phyloP scores from a whole-genome alignment of 305 asterid genomes.

The Solanum chacoense region DNA sequence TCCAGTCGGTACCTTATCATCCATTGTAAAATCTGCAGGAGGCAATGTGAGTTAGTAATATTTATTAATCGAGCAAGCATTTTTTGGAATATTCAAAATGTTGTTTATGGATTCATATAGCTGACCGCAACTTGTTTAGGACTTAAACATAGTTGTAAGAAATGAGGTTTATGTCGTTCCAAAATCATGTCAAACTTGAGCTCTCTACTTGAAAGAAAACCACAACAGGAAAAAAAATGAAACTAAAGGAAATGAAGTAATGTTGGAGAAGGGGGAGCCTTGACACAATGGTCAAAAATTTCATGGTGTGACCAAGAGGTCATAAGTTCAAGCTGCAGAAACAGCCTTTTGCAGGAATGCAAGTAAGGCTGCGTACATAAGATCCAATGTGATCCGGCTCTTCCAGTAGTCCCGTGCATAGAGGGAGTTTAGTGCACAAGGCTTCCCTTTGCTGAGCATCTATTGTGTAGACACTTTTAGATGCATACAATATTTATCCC shows the following conservation, averaged over 20 bases:
- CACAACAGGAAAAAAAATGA: not conserved
- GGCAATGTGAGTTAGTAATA: constrained; percentile 53
- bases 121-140: not conserved
- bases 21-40: constrained; percentile 61
- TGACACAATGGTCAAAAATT: not conserved
- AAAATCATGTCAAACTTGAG: not conserved
- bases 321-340: not conserved
- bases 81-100: not conserved
- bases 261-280: not conserved
- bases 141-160: not conserved
- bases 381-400: not conserved
- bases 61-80: not conserved
- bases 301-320: not conserved
- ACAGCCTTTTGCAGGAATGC: not conserved
- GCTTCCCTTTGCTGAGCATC: not conserved
- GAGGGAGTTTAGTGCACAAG: not conserved
- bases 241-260: not conserved
- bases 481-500: not conserved
- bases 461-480: not conserved
- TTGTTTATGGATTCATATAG: not conserved
- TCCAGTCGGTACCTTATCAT: constrained; percentile 42
- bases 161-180: not conserved
- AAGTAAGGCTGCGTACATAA: not conserved
- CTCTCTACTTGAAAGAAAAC: not conserved
- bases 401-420: not conserved